A percentile compares a stretch with the other conserved stretches of the same genome.
Evolutionary conservation across 2,329 filamentous ascomycete genomes (phyloP).

Genomic region (Aureobasidium zeae): DNA sequence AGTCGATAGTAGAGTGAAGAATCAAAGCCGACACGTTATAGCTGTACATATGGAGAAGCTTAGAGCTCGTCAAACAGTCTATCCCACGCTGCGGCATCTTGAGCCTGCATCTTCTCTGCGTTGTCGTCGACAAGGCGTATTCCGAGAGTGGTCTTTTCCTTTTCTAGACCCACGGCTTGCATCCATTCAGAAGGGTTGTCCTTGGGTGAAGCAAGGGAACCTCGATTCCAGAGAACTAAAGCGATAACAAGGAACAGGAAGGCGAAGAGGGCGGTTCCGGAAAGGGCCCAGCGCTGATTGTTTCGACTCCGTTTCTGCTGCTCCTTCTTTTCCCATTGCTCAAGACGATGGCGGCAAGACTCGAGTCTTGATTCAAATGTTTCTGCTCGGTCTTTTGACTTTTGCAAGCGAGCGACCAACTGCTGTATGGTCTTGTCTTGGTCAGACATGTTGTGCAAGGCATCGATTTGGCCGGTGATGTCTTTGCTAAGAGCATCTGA

Average conservation of each 20-base stretch:
- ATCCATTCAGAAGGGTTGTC: constrained; percentile 13
- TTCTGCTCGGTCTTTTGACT: constrained; percentile 51
- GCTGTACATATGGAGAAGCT: too few species aligned
- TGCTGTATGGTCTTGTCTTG: constrained; percentile 55
- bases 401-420: constrained; percentile 53
- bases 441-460: constrained; percentile 48
- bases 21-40: too few species aligned
- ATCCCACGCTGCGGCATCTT: constrained; percentile 15
- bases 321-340: constrained; percentile 59
- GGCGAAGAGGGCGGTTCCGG: neutral
- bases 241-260: constrained; percentile 9
- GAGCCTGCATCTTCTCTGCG: constrained; percentile 9
- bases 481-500: constrained; percentile 70
- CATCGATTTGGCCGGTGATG: constrained; percentile 45
- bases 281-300: constrained; percentile 16
- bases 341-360: constrained; percentile 53
- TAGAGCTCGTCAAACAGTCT: constrained; percentile 18
- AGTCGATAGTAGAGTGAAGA: too few species aligned
- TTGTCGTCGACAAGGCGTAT: constrained; percentile 10
- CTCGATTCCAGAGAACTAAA: constrained; percentile 9
- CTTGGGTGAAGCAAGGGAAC: constrained; percentile 4
- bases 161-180: constrained; percentile 7
- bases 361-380: constrained; percentile 55
- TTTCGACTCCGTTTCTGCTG: constrained; percentile 55
- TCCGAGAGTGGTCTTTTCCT: constrained; percentile 12